Base-by-base conservation (phyloP, 2,329 filamentous ascomycete genomes). In the Aspergillus hiratsukae region DNA sequence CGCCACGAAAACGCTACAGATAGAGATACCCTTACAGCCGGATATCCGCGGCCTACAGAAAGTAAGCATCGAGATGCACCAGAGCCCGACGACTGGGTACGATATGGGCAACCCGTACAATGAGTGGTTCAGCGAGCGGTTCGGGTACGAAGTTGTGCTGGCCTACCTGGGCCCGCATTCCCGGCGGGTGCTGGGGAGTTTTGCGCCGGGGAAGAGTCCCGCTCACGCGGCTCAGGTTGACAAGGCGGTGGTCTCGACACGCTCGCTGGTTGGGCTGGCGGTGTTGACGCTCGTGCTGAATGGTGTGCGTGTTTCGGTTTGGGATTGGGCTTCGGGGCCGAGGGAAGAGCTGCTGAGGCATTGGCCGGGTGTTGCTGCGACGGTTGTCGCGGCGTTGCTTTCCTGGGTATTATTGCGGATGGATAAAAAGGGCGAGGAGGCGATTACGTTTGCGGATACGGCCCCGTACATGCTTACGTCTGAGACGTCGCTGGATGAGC, bases 381-480 rank as follows among this genome's bases (percentile, higher is more conserved):
- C 57, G 23, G 41, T 35, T 23, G 50, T 51, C 19, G 61, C 52
- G 17, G 14, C 56, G 17, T 17, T 58, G 27, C 10, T 65, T 31
- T 53, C 45, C 19, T 31, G 46, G 11, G 21, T 48, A 25, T 6
- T 53, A 17, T 21, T 31, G 17, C 27, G 40, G 14, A n/a, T n/a
- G 19, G 43, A 41, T 41, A 10, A 49, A 27, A 52, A 56, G 1
- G 62, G n/a, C n/a, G n/a, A 67, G 27, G 64, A 66, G 25, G 56
- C 60, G 1, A 71, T 72, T 25, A 67, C 64, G 2, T 72, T 72
- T 35, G 67, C 70, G 0, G 70, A 72, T 52, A 63, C 67, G 14
- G 67, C 70, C 1, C 87, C 90, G 0, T 89, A 88, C 69, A 81
- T 96, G 14, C 72, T 96, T 25, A 81, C 87, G 4, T 89, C 86